Evolutionary conservation across 305 asterid genomes (phyloP).

Genomic region (Fraxinus albicans): DNA sequence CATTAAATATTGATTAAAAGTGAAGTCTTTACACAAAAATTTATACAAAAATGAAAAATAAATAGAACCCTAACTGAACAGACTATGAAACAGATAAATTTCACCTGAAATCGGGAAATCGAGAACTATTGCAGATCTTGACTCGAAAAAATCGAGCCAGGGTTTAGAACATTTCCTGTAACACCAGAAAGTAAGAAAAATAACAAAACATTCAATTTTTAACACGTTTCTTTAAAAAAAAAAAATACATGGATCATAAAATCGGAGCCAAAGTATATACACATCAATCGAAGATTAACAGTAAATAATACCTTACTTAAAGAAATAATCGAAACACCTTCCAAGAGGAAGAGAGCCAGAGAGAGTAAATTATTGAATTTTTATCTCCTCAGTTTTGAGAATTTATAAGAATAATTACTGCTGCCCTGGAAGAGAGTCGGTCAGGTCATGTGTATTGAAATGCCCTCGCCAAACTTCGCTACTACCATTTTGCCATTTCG

Average conservation of each 20-base stretch:
- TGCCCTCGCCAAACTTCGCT: background rate
- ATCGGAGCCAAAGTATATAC: conserved; percentile 8
- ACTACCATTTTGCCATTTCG: background rate
- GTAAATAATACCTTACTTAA: conserved; percentile 30
- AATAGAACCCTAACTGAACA: background rate
- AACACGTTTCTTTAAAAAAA: background rate
- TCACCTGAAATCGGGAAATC: conserved; percentile 16
- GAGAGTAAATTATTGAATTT: background rate
- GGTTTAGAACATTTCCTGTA: conserved; percentile 16
- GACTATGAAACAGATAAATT: background rate
- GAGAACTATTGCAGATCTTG: conserved; percentile 26
- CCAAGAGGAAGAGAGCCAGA: conserved; percentile 27
- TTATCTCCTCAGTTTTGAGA: background rate
- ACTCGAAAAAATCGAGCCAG: conserved; percentile 17
- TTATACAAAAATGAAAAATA: background rate
- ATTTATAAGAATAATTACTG: conserved; percentile 12
- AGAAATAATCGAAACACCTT: conserved; percentile 19
- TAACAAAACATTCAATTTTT: conserved; percentile 20
- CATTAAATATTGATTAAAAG: background rate
- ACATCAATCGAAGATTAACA: background rate
- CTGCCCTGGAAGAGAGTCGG: background rate
- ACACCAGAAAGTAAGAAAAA: conserved; percentile 23
- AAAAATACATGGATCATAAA: conserved; percentile 6
- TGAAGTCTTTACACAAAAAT: background rate
- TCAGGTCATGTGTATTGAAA: background rate